Evolutionary conservation across 805 yeast species (phyloP).

Genomic region (Saturnispora dispora): DNA sequence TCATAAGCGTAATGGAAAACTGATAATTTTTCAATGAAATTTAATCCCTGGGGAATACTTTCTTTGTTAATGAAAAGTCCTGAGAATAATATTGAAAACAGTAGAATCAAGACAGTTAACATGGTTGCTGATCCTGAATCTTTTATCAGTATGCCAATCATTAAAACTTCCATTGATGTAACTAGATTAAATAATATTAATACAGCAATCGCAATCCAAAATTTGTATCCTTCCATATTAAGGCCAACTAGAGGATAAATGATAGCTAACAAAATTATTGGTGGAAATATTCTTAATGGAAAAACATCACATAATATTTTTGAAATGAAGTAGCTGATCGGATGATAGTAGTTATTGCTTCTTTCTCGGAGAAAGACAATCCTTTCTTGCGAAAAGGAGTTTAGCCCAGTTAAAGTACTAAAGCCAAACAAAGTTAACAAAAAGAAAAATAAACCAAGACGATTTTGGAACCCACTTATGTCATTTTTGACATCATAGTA

Average conservation of each 20-base stretch:
- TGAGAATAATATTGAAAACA: slow-evolving; percentile 84
- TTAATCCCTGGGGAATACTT: slow-evolving; percentile 36
- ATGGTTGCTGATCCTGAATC: slow-evolving; percentile 92
- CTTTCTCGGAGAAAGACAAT: slow-evolving; percentile 87
- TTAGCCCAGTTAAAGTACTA: slow-evolving; percentile 84
- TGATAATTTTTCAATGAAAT: slow-evolving; percentile 74
- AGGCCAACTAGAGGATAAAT: slow-evolving; percentile 88
- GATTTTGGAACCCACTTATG: slow-evolving; percentile 92
- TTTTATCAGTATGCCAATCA: slow-evolving; percentile 78
- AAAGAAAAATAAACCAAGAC: slow-evolving; percentile 90
- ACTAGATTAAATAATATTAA: slow-evolving; percentile 80
- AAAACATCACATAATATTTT: slow-evolving; percentile 84
- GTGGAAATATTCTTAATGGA: slow-evolving; percentile 92
- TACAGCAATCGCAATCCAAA: slow-evolving; percentile 57
- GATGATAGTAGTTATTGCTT: slow-evolving; percentile 88
- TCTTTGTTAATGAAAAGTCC: slow-evolving; percentile 89
- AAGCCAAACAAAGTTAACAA: slow-evolving; percentile 88
- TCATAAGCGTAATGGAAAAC: slow-evolving; percentile 96
- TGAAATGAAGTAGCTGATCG: slow-evolving; percentile 74
- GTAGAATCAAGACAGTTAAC: slow-evolving; percentile 71
- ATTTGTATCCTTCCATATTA: slow-evolving; percentile 66
- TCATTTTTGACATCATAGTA: slow-evolving; percentile 80
- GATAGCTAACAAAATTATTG: slow-evolving; percentile 67
- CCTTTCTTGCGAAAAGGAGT: slow-evolving; percentile 81
- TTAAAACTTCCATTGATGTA: slow-evolving; percentile 72